Conservation (phyloP, 805 yeast genomes). For the Sugiyamaella chiloensis region DNA sequence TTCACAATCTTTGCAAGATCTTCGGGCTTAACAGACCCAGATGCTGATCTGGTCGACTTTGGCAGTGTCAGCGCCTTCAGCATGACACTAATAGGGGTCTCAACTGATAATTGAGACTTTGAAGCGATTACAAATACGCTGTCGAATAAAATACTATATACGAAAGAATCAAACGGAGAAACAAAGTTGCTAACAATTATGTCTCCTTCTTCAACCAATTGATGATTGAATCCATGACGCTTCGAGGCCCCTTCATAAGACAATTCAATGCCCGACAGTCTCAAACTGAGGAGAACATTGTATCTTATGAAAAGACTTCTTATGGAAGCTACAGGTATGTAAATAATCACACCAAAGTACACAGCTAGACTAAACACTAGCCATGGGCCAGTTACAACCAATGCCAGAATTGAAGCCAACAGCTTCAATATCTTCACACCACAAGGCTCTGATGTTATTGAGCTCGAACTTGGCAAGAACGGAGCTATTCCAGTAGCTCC, state of each 20-base stretch:
- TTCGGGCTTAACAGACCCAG: not conserved
- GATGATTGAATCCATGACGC: not conserved
- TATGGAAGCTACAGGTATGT: conserved; percentile 11
- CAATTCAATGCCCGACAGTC: conserved; percentile 8
- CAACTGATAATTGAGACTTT: conserved; percentile 6
- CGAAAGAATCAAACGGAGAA: conserved; percentile 56
- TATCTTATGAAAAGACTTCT: conserved; percentile 7
- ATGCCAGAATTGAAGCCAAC: not conserved
- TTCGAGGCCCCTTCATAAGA: conserved; percentile 5
- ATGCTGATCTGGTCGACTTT: not conserved
- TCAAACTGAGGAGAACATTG: conserved; percentile 3
- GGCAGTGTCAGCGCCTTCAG: conserved; percentile 23
- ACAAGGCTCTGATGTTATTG: not conserved
- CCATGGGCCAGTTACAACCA: conserved; percentile 18
- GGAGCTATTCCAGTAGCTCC: conserved; percentile 94
- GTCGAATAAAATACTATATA: conserved; percentile 27
- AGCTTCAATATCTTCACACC: not conserved
- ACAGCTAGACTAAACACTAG: conserved; percentile 7
- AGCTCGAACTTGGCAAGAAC: conserved; percentile 53
- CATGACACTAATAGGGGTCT: conserved; percentile 20
- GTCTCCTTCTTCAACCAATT: conserved; percentile 44
- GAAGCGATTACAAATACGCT: conserved; percentile 39
- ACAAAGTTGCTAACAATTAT: conserved; percentile 54
- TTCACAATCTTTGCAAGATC: conserved; percentile 19
- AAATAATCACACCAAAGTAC: conserved; percentile 13